Evolutionary conservation across 140 eudicot species (phyloP).

Genomic region (Stevia rebaudiana): DNA sequence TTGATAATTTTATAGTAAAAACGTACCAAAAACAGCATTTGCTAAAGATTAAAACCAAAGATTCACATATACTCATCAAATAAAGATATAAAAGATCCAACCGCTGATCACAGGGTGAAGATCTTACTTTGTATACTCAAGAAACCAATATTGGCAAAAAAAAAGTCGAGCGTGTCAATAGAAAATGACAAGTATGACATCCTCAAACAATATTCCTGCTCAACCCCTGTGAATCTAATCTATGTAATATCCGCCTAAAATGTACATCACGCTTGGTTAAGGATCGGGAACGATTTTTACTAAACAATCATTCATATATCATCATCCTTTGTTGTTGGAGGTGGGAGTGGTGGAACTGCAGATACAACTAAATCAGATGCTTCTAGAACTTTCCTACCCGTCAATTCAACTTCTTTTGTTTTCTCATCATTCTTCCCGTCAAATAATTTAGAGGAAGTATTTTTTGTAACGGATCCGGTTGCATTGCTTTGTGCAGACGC

Average conservation of each 20-base stretch:
- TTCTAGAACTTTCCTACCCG: constrained; percentile 54
- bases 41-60: background rate
- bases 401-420: constrained; percentile 30
- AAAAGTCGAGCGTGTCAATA: constrained; percentile 15
- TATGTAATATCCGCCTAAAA: constrained; percentile 30
- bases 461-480: constrained; percentile 27
- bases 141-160: constrained; percentile 16
- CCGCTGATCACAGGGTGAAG: background rate
- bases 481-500: constrained; percentile 43
- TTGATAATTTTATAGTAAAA: background rate
- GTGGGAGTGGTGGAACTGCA: constrained; percentile 84
- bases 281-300: constrained; percentile 57
- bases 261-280: constrained; percentile 76
- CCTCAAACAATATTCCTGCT: constrained; percentile 19
- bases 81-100: constrained; percentile 1
- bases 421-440: constrained; percentile 48
- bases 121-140: constrained; percentile 23
- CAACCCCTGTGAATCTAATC: constrained; percentile 34
- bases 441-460: constrained; percentile 22
- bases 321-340: constrained; percentile 46
- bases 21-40: background rate
- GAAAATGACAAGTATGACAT: constrained; percentile 3
- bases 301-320: constrained; percentile 19
- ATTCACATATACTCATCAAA: constrained; percentile 13
- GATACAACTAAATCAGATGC: constrained; percentile 5